Base-by-base conservation (phyloP, 2,329 filamentous ascomycete genomes). In the Macroventuria anomochaeta region DNA sequence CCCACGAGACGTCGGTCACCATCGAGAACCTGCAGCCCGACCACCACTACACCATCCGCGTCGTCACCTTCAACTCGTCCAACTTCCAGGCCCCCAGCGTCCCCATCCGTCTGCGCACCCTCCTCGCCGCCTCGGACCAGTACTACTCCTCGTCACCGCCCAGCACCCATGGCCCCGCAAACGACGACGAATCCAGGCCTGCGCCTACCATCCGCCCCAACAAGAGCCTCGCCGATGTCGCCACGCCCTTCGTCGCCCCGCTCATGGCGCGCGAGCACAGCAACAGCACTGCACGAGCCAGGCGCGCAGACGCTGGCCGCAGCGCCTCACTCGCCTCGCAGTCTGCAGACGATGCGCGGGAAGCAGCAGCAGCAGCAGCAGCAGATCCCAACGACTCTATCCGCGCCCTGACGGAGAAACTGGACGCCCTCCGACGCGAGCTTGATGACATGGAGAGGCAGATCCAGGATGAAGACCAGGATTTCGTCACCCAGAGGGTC, bases 81-180 rank as follows among this genome's bases (percentile, higher is more conserved):
- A 96, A 95, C 74, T 97, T 97, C 67, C 91, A 96, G 70, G 91
- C 93, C 0, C 89, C 91, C 31, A 97, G 95, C 73, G 83, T 86
- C 5, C 86, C 96, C 31, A 87, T 97, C 59, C 89, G 95, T 48
- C 81, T 99, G 48, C 85, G 89, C 64, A 97, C 95, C 15, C 77
- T 79, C 51, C 67, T 73, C 23, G 70, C 75, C 39, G 66, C 69
- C 17, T 77, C 77, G 2, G 72, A 70, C 31, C 77, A 80, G 54
- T 79, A 75, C 59, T 80, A 78, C 61, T 63, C 39, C 72, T 83
- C 79, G 69, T 81, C 79, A 63, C 86, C 69, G 65, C 76, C 47
- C 37, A 69, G 67, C 66, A 74, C 43, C 38, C 71, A 88, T 74
- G 85, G 67, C 36, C 8, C 37, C 20, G n/a, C 32, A 17, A 58